Evolutionary conservation across 257 asterid species (phyloP).

Genomic region (Verbascum thapsus): DNA sequence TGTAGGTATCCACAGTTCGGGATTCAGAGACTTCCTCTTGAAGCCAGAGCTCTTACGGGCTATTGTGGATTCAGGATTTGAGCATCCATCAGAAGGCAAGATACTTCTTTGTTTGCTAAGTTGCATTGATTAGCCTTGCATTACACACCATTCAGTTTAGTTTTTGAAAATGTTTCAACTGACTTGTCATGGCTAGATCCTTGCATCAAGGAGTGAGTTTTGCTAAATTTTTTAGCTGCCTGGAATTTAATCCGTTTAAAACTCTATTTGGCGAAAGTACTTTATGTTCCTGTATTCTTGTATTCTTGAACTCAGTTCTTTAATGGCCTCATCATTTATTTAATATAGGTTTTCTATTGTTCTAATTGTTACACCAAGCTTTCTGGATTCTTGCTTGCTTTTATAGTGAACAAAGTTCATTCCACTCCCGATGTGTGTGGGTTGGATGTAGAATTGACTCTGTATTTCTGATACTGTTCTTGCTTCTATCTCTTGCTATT

Average conservation of each 20-base stretch:
- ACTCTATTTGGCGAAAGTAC: neutral
- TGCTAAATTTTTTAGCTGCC: constrained; percentile 11
- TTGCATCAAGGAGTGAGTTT: neutral
- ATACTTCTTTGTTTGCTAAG: neutral
- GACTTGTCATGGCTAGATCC: neutral
- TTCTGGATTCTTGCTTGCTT: neutral
- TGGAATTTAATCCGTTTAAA: constrained; percentile 5
- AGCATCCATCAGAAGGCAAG: constrained; percentile 67
- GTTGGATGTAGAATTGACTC: neutral
- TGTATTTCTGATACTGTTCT: neutral
- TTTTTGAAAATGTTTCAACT: neutral
- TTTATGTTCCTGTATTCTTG: neutral
- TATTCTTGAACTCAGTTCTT: neutral
- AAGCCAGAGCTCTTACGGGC: constrained; percentile 65
- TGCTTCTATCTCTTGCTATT: neutral
- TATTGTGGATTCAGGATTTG: constrained; percentile 64
- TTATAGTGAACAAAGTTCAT: neutral
- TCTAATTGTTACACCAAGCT: neutral
- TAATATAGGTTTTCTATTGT: neutral
- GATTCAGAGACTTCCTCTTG: constrained; percentile 60
- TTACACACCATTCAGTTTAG: neutral
- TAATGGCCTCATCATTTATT: neutral
- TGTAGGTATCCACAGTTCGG: constrained; percentile 65
- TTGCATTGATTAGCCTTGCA: neutral
- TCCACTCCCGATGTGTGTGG: neutral